Percentiles rank a stretch among this genome's conserved stretches.
phyloP scores from a whole-genome alignment of 306 rosid genomes.

The Fagus crenata region DNA sequence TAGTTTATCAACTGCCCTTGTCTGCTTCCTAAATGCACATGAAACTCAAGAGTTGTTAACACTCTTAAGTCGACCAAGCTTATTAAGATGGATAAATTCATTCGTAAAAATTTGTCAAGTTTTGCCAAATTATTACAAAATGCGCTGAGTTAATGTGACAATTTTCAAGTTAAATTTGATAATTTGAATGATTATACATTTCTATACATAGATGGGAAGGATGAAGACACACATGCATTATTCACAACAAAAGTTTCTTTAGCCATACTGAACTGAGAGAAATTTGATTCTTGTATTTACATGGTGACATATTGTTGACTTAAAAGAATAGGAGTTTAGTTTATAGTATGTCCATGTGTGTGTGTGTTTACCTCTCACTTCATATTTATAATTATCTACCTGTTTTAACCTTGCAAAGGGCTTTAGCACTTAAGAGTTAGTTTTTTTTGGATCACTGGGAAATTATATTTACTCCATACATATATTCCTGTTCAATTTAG shows the following conservation, averaged over 20 bases:
- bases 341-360: neutral
- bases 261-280: conserved; percentile 1
- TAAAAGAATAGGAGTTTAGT: neutral
- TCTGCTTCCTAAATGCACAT: neutral
- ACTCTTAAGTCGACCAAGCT: conserved; percentile 3
- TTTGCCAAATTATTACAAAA: neutral
- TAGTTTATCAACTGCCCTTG: neutral
- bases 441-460: neutral
- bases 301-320: neutral
- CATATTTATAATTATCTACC: neutral
- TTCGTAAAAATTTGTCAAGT: neutral
- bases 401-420: neutral
- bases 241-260: neutral
- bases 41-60: neutral
- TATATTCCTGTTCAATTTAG: neutral
- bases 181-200: neutral
- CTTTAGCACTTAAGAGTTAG: neutral
- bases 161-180: neutral
- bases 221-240: neutral
- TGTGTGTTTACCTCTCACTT: neutral
- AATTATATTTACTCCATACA: neutral
- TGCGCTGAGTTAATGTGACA: neutral
- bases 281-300: neutral
- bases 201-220: neutral
- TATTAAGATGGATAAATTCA: neutral